Conservation (phyloP, 2,329 filamentous ascomycete genomes). For the Fusarium foetens region DNA sequence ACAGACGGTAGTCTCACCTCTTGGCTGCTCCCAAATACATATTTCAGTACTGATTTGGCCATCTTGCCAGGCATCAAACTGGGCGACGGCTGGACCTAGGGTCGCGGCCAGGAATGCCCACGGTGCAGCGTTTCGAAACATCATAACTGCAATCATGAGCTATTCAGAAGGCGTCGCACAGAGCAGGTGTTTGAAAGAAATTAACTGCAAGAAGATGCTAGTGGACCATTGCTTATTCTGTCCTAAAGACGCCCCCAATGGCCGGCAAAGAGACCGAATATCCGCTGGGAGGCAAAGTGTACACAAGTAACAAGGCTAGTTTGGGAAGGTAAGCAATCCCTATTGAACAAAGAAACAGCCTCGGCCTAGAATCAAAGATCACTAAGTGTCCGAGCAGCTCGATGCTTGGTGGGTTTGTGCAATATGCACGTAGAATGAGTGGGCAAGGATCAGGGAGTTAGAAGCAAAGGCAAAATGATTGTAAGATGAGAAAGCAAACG, state of each 20-base stretch:
- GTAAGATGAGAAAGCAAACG: slow-evolving; percentile 2
- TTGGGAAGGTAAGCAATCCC: slow-evolving; percentile 13
- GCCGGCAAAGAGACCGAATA: background rate
- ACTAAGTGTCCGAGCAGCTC: slow-evolving; percentile 8
- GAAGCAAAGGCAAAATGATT: background rate
- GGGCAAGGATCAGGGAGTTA: slow-evolving; percentile 12
- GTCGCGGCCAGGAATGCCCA: slow-evolving; percentile 34
- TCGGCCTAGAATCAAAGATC: slow-evolving; percentile 13
- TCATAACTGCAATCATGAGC: slow-evolving; percentile 28
- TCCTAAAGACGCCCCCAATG: background rate
- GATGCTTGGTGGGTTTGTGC: slow-evolving; percentile 10
- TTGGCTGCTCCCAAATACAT: slow-evolving; percentile 64
- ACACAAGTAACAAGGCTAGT: background rate
- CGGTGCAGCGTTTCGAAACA: slow-evolving; percentile 17
- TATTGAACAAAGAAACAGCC: slow-evolving; percentile 20
- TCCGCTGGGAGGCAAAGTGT: slow-evolving; percentile 1
- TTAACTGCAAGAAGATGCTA: slow-evolving; percentile 32
- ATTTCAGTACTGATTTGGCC: slow-evolving; percentile 67
- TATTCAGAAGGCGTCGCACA: slow-evolving; percentile 10
- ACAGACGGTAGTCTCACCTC: slow-evolving; percentile 48
- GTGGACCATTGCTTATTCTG: slow-evolving; percentile 39
- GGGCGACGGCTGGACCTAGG: slow-evolving; percentile 46
- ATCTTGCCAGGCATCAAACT: slow-evolving; percentile 59
- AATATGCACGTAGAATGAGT: background rate
- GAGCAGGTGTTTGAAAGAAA: slow-evolving; percentile 22